Conservation (phyloP, 73 alveolate genomes). For the Tetrahymena borealis region DNA sequence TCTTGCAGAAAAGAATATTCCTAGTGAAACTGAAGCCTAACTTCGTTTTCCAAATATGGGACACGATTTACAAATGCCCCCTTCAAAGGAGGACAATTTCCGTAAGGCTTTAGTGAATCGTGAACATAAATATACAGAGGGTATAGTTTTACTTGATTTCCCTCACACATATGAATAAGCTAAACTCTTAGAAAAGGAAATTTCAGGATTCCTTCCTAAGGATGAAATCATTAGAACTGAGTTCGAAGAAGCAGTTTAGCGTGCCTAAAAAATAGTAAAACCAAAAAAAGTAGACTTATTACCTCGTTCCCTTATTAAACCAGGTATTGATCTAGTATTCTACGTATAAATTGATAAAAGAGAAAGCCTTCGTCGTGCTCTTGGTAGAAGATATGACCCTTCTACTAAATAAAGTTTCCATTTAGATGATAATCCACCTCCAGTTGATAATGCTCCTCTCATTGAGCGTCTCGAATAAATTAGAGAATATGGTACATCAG, state of each 20-base stretch:
- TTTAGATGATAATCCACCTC: conserved; percentile 90
- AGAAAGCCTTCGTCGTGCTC: conserved; percentile 79
- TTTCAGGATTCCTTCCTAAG: conserved; percentile 80
- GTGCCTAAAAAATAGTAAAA: conserved; percentile 66
- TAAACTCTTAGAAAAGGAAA: conserved; percentile 71
- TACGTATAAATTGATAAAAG: conserved; percentile 68
- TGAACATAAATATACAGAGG: conserved; percentile 44
- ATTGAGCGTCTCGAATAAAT: conserved; percentile 85
- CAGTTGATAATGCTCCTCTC: conserved; percentile 79
- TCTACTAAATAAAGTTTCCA: conserved; percentile 73
- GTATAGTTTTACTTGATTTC: conserved; percentile 86
- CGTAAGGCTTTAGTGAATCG: conserved; percentile 44
- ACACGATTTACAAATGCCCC: neutral
- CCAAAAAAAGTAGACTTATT: conserved; percentile 59
- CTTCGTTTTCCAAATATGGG: neutral
- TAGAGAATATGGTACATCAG: conserved; percentile 71
- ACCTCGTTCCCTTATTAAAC: conserved; percentile 54
- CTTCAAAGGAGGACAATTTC: conserved; percentile 19
- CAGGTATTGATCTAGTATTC: conserved; percentile 82
- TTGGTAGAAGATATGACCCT: conserved; percentile 87
- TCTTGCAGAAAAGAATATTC: neutral
- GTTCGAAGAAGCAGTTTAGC: conserved; percentile 39
- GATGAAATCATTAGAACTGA: conserved; percentile 48
- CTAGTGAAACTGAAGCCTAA: neutral
- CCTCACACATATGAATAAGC: conserved; percentile 88